A percentile compares a stretch with the other conserved stretches of the same genome.
Conservation (phyloP, 805 yeast genomes). For the Teunomyces lycoperdinae region DNA sequence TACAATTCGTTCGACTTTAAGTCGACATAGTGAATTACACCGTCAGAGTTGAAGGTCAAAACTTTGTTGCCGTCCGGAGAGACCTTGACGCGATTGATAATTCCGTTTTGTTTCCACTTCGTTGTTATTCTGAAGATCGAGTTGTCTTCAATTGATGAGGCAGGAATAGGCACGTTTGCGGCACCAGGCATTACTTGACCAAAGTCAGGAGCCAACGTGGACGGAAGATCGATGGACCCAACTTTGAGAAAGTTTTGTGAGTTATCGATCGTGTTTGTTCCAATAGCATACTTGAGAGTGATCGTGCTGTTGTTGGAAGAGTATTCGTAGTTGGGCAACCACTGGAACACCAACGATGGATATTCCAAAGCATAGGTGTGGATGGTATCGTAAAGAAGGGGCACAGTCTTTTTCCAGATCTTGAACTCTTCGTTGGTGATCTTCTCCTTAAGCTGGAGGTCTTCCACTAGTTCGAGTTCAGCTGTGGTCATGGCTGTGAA, state of each 20-base stretch:
- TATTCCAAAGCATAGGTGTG: conserved; percentile 65
- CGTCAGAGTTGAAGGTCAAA: conserved; percentile 55
- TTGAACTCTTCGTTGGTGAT: conserved; percentile 70
- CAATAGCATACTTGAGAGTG: conserved; percentile 41
- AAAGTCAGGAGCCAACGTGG: conserved; percentile 44
- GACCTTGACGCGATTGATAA: conserved; percentile 59
- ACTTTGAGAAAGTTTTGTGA: conserved; percentile 45
- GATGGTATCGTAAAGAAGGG: conserved; percentile 69
- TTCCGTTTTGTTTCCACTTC: conserved; percentile 63
- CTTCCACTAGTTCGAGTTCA: conserved; percentile 35
- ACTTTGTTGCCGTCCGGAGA: conserved; percentile 48
- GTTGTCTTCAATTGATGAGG: conserved; percentile 5
- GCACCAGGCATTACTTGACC: conserved; percentile 21
- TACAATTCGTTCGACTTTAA: conserved; percentile 11
- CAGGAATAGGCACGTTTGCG: conserved; percentile 22
- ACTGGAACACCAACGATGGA: conserved; percentile 71
- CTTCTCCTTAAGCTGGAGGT: conserved; percentile 58
- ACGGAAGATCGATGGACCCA: conserved; percentile 46
- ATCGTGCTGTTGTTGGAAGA: conserved; percentile 29
- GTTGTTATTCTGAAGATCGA: conserved; percentile 43
- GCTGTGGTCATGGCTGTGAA: conserved; percentile 21
- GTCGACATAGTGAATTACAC: conserved; percentile 47
- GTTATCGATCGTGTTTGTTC: conserved; percentile 45
- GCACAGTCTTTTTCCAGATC: conserved; percentile 83
- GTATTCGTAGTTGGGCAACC: conserved; percentile 51